Evolutionary conservation across 73 alveolate genomes (phyloP).

Genomic region (Paramecium primaurelia): DNA sequence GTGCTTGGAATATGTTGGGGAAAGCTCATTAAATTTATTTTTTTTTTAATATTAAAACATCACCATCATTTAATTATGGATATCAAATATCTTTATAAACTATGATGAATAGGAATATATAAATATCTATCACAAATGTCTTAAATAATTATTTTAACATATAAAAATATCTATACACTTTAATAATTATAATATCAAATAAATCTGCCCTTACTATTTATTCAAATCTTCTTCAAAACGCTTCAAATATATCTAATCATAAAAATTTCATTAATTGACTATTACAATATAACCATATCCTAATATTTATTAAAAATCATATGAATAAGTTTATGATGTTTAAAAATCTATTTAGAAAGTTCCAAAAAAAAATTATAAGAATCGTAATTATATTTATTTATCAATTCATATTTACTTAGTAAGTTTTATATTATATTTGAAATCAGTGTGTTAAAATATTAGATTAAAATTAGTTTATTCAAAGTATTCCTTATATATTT

Average conservation of each 20-base stretch:
- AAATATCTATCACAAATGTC: background rate
- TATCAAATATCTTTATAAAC: background rate
- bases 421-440: background rate
- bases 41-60: background rate
- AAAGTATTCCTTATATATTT: background rate
- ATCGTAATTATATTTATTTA: too few relatives aligned
- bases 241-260: background rate
- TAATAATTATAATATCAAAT: background rate
- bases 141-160: background rate
- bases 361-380: background rate
- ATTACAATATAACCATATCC: background rate
- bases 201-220: background rate
- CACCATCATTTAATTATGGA: background rate
- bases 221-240: background rate
- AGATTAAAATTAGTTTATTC: background rate
- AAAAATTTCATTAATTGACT: background rate
- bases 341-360: background rate
- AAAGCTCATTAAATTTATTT: constrained; percentile 4
- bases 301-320: background rate
- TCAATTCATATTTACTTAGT: background rate
- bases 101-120: background rate
- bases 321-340: background rate
- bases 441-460: background rate
- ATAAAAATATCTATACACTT: background rate
- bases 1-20: constrained; percentile 1